A percentile compares a stretch with the other conserved stretches of the same genome.
These are phyloP conservation scores for Aegilops umbellulata DNA, from an alignment of 176 grass and related monocot species.

Conservation along the genomic window DNA sequence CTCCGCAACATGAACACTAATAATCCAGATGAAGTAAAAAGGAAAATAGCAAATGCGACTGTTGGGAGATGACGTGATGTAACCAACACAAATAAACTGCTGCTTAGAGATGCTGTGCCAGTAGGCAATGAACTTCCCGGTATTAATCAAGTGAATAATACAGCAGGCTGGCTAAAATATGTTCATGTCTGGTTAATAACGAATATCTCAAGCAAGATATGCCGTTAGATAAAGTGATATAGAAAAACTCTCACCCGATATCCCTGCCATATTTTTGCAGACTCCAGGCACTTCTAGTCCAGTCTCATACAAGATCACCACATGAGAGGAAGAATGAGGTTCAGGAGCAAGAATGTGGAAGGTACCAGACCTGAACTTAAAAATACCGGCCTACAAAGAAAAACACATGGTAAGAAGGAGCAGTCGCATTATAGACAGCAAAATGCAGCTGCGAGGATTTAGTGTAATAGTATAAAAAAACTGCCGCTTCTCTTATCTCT, in stretches of 20 bases:
- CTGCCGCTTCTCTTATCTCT: neutral
- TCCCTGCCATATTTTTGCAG: conserved; percentile 21
- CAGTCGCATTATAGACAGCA: neutral
- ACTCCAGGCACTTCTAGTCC: neutral
- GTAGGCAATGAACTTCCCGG: neutral
- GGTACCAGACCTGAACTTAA: conserved; percentile 1
- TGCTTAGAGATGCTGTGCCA: neutral
- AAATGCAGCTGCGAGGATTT: neutral
- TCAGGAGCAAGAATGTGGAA: conserved; percentile 50
- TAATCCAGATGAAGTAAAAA: conserved; percentile 10
- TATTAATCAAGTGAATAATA: neutral
- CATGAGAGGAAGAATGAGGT: conserved; percentile 46
- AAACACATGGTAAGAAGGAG: neutral
- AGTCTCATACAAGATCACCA: conserved; percentile 36
- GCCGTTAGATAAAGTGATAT: neutral
- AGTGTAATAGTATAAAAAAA: neutral
- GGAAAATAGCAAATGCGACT: neutral
- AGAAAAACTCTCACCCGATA: conserved; percentile 34
- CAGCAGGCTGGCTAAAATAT: neutral
- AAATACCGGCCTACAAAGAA: conserved; percentile 43
- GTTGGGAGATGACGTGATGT: neutral
- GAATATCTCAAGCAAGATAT: neutral
- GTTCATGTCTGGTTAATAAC: neutral
- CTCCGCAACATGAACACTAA: neutral
- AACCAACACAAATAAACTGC: neutral